Percentiles rank a stretch among this genome's conserved stretches.
phyloP scores from a whole-genome alignment of 2,329 filamentous ascomycete genomes.

The Diaporthe sp. region DNA sequence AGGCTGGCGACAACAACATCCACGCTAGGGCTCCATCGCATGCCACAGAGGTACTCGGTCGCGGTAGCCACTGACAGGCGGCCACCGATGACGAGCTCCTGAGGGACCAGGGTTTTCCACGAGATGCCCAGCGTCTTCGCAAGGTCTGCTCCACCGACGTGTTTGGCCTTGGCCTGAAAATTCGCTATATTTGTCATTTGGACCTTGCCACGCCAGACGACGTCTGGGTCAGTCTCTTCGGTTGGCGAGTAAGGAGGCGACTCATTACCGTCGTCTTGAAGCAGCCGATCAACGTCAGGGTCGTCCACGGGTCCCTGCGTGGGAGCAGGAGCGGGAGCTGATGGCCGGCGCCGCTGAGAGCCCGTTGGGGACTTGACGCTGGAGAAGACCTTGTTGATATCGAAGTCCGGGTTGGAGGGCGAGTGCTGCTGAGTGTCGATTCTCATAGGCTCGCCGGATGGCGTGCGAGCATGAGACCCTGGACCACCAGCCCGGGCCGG shows the following conservation, averaged over 20 bases:
- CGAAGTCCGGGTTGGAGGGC: slow-evolving; percentile 73
- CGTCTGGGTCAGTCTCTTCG: slow-evolving; percentile 78
- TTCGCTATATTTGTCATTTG: slow-evolving; percentile 84
- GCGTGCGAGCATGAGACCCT: slow-evolving; percentile 39
- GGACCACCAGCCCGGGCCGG: slow-evolving; percentile 8
- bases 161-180: slow-evolving; percentile 82
- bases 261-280: slow-evolving; percentile 84
- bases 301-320: slow-evolving; percentile 76
- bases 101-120: slow-evolving; percentile 84
- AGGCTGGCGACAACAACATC: slow-evolving; percentile 88
- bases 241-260: slow-evolving; percentile 88
- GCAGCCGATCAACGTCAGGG: slow-evolving; percentile 88
- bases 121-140: slow-evolving; percentile 64
- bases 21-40: slow-evolving; percentile 85
- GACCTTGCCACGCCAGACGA: slow-evolving; percentile 83
- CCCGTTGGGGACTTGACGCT: slow-evolving; percentile 82
- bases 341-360: slow-evolving; percentile 62
- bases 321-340: slow-evolving; percentile 60
- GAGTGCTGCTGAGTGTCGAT: slow-evolving; percentile 67
- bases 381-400: slow-evolving; percentile 88
- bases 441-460: slow-evolving; percentile 51
- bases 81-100: slow-evolving; percentile 78
- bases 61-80: slow-evolving; percentile 87
- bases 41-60: slow-evolving; percentile 89
- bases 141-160: slow-evolving; percentile 88